Base-by-base conservation (phyloP, 306 rosid genomes). In the Albizia julibrissin region DNA sequence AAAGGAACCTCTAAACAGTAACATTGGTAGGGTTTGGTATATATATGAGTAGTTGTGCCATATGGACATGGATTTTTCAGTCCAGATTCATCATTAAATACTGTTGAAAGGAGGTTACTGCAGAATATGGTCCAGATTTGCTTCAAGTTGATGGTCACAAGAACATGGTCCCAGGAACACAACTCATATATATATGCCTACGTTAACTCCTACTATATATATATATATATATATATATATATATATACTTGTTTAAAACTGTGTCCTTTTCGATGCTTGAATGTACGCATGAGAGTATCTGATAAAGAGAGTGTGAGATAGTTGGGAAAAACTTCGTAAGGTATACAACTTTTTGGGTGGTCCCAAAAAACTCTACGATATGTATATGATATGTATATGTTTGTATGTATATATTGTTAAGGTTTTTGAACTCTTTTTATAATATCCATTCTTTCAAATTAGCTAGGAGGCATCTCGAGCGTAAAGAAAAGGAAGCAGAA, bases 1-100 rank as follows among this genome's bases (percentile, higher is more conserved):
- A 67, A 62, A 62, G 34, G 68, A 62, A 68, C 86, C 80, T 85
- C 54, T 82, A 76, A 82, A 79, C 78, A 69, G 24, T 69, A 62
- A 33, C 8, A 71, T 61, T 39, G 75, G 26, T 64, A 79, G 76
- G 77, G 73, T 69, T 79, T 47, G 74, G 75, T 67, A 46, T 24
- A 10, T 47, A 47, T 12, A 56, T 42, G 69, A 78, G 69, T 34
- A 61, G 74, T 77, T 77, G 43, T 73, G 62, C 69, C 74, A 33
- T 7, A 21, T 70, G 67, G 47, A 46, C 46, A 34, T 74, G 46
- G 76, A 69, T 58, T 81, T 76, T 62, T 64, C 43, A 43, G 64
- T n/a, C 31, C 33, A 13, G 33, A 24, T 58, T 58, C 26, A 24
- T 61, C 33, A n/a, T 33, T 33, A 14, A 27, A 61, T n/a, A 22